Evolutionary conservation across 2,329 filamentous ascomycete species (phyloP).

Genomic region (Beauveria pseudobassiana): DNA sequence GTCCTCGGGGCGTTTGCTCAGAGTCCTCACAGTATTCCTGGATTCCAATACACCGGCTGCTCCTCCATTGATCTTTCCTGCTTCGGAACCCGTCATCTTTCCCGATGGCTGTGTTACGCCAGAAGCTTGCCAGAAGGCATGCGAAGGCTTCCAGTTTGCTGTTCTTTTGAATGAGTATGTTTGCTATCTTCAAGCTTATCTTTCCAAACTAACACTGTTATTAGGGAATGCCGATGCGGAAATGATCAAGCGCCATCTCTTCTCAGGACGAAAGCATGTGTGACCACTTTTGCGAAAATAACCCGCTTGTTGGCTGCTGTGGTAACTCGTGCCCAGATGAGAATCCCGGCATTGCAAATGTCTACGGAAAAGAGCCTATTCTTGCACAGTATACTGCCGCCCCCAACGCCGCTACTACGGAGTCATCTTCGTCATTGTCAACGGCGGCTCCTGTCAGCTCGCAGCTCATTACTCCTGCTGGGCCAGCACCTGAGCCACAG

Average conservation of each 20-base stretch:
- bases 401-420: constrained; percentile 1
- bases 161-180: constrained; percentile 25
- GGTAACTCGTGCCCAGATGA: constrained; percentile 24
- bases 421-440: constrained; percentile 7
- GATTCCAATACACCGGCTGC: constrained; percentile 22
- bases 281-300: constrained; percentile 24
- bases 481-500: constrained; percentile 3
- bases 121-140: constrained; percentile 23
- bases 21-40: constrained; percentile 14
- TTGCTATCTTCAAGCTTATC: not conserved
- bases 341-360: constrained; percentile 22
- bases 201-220: constrained; percentile 5
- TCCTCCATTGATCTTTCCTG: constrained; percentile 21
- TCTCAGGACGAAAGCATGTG: constrained; percentile 23
- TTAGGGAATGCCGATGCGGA: constrained; percentile 29
- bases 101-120: constrained; percentile 18
- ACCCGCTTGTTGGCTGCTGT: constrained; percentile 24
- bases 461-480: constrained; percentile 3
- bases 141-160: constrained; percentile 22
- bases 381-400: constrained; percentile 11
- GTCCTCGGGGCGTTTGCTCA: constrained; percentile 12
- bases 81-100: constrained; percentile 20
- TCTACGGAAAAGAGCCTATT: constrained; percentile 19
- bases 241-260: constrained; percentile 23
- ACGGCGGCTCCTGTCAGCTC: constrained; percentile 3